phyloP scores from a whole-genome alignment of 257 asterid genomes.

The Plantago elongata region DNA sequence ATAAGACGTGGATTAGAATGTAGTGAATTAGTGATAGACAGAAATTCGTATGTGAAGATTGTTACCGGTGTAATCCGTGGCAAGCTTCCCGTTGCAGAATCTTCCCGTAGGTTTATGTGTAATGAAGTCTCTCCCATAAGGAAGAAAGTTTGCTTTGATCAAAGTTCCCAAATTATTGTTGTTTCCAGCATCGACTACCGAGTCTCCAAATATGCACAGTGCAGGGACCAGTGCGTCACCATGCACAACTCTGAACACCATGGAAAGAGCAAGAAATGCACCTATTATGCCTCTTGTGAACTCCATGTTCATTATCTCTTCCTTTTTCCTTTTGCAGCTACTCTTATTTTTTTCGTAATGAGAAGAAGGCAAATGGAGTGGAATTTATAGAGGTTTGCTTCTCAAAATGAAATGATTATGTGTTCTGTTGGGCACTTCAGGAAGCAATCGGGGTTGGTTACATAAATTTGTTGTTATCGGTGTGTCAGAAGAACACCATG shows the following conservation, averaged over 20 bases:
- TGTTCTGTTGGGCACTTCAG: conserved; percentile 16
- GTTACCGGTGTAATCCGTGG: conserved; percentile 78
- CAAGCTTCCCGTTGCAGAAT: conserved; percentile 88
- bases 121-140: conserved; percentile 80
- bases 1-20: conserved; percentile 10
- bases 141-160: conserved; percentile 79
- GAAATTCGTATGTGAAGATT: neutral
- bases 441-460: conserved; percentile 18
- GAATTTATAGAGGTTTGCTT: conserved; percentile 29
- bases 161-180: conserved; percentile 60
- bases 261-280: conserved; percentile 20
- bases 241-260: conserved; percentile 19
- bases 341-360: neutral
- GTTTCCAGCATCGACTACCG: conserved; percentile 77
- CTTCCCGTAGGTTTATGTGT: conserved; percentile 75
- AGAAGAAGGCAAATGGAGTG: neutral
- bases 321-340: neutral
- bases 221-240: conserved; percentile 78
- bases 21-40: neutral
- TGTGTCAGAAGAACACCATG: conserved; percentile 9
- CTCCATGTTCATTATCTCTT: conserved; percentile 25
- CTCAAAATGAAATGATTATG: neutral
- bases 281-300: conserved; percentile 22
- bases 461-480: conserved; percentile 21
- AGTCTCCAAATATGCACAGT: conserved; percentile 73